Evolutionary conservation across 139 green algal species (phyloP).

Genomic region (Tetradesmus obliquus): DNA sequence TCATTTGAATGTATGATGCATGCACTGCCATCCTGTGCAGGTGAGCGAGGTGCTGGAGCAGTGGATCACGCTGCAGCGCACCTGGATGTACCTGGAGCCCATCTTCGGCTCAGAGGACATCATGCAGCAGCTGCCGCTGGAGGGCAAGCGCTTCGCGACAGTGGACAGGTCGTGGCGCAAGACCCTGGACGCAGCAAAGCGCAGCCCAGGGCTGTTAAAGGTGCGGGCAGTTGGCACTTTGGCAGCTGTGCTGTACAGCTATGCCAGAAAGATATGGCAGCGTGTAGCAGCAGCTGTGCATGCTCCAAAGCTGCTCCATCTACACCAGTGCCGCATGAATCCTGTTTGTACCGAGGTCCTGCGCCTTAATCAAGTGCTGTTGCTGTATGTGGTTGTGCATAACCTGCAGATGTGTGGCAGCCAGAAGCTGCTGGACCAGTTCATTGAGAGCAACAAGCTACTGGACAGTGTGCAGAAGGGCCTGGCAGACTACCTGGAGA

Average conservation of each 20-base stretch:
- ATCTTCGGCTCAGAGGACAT: conserved; percentile 90
- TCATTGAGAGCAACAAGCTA: conserved; percentile 75
- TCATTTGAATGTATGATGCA: not conserved
- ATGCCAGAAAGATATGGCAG: not conserved
- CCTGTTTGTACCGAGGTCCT: not conserved
- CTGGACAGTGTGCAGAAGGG: conserved; percentile 81
- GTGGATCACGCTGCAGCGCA: conserved; percentile 80
- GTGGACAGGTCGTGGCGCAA: conserved; percentile 87
- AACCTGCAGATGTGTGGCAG: conserved; percentile 51
- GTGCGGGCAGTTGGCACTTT: conserved; percentile 24
- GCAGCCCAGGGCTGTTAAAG: conserved; percentile 65
- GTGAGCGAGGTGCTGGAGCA: conserved; percentile 82
- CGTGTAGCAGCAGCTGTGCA: not conserved
- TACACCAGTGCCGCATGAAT: not conserved
- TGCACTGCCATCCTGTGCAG: not conserved
- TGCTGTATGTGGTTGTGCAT: not conserved
- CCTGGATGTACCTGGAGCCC: conserved; percentile 92
- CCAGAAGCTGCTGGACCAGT: conserved; percentile 74
- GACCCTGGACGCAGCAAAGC: conserved; percentile 67
- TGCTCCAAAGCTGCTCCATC: not conserved
- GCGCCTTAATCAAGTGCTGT: not conserved
- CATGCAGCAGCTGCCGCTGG: conserved; percentile 85
- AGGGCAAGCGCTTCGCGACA: conserved; percentile 84
- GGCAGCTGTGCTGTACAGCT: not conserved
- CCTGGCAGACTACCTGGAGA: conserved; percentile 83